Evolutionary conservation across 768 basidiomycete genomes (phyloP), one percentile per base, ranked within the genome.

Genomic region (Phaeotremella fagi): DNA sequence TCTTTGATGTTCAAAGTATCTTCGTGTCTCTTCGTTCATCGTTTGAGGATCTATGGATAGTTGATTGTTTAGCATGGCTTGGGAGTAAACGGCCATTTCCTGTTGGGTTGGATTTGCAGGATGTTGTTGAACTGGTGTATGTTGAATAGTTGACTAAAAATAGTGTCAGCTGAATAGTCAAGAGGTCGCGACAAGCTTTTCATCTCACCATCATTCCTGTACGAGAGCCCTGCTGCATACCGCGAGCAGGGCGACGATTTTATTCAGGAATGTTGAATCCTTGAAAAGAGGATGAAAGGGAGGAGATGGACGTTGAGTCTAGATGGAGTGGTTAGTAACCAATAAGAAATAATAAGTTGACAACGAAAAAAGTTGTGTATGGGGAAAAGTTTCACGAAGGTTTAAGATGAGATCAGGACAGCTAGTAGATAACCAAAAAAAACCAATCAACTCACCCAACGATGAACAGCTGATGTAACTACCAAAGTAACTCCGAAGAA

Each of bases 221-320:
- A 22, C 38, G 38, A 41, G 38, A 22, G 38, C 38, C 38, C 38
- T 41, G 38, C 38, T 41, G 38, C 38, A 41, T 41, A 22, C 12
- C 38, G 38, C 38, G 38, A 41, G 38, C 38, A 41, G 38, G 38
- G 38, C 38, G 20, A n/a, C n/a, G n/a, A n/a, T n/a, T n/a, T n/a
- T n/a, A n/a, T n/a, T n/a, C n/a, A n/a, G n/a, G n/a, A n/a, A n/a
- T n/a, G n/a, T n/a, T n/a, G n/a, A n/a, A n/a, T n/a, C n/a, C n/a
- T n/a, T n/a, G n/a, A n/a, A n/a, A n/a, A n/a, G n/a, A n/a, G n/a
- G n/a, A n/a, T n/a, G n/a, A n/a, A n/a, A n/a, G n/a, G n/a, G n/a
- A n/a, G n/a, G n/a, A n/a, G n/a, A n/a, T n/a, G n/a, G n/a, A n/a
- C n/a, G n/a, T n/a, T n/a, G n/a, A n/a, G n/a, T n/a, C n/a, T n/a